A percentile compares a stretch with the other conserved stretches of the same genome.
These are phyloP conservation scores for Coprinopsis sp. DNA, from an alignment of 768 basidiomycete genomes.

Conservation along the genomic window DNA sequence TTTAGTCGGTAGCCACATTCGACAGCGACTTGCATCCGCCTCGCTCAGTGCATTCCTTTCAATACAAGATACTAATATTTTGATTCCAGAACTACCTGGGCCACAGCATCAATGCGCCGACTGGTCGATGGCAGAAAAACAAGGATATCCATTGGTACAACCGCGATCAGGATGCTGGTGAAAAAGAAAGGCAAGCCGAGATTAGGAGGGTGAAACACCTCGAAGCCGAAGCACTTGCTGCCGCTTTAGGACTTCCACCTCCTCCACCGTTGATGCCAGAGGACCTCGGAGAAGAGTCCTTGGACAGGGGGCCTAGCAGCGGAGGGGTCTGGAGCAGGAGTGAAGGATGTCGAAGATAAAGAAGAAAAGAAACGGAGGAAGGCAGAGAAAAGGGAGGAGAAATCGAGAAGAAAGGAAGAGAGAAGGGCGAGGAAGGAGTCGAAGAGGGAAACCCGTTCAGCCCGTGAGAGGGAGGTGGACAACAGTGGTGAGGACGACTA, in stretches of 20 bases:
- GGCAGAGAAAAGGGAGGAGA: conserved; percentile 40
- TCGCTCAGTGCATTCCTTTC: not conserved
- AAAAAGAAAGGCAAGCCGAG: conserved; percentile 61
- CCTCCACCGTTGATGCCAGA: not conserved
- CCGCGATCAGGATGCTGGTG: conserved; percentile 48
- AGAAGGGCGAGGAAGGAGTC: conserved; percentile 54
- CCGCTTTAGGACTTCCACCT: conserved; percentile 57
- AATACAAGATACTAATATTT: conserved; percentile 1
- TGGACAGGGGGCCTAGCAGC: not conserved
- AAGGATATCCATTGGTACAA: conserved; percentile 96
- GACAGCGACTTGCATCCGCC: not conserved
- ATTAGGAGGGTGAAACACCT: conserved; percentile 78
- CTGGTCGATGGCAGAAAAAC: conserved; percentile 96
- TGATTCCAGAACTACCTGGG: conserved; percentile 81
- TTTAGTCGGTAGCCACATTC: too few species aligned
- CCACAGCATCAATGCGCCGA: conserved; percentile 91
- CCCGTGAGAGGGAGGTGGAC: conserved; percentile 13
- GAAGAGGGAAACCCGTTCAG: conserved; percentile 10
- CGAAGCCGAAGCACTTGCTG: conserved; percentile 83
- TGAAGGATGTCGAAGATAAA: conserved; percentile 18
- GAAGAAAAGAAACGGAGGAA: conserved; percentile 14
- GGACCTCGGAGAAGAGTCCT: not conserved
- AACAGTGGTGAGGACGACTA: conserved; percentile 8
- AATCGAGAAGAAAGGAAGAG: conserved; percentile 50
- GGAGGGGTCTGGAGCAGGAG: not conserved